Conservation (phyloP, 2,329 filamentous ascomycete genomes). For the Aplosporella prunicola region DNA sequence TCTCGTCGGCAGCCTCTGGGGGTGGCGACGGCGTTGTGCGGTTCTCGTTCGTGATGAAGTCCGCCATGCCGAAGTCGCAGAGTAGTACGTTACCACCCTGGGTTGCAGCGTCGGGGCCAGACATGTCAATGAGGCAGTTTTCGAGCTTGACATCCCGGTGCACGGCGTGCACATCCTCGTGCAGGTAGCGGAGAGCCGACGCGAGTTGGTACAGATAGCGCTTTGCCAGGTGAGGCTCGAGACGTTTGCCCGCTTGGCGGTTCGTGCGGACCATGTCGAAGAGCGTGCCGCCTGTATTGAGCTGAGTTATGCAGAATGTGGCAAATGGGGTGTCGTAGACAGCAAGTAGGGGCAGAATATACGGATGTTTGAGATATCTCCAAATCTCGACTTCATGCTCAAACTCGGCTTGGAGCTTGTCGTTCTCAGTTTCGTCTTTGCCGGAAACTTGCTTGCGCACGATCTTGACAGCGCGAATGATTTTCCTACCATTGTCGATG, state of each 20-base stretch:
- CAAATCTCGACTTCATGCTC: slow-evolving; percentile 61
- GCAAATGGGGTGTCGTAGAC: slow-evolving; percentile 59
- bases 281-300: slow-evolving; percentile 55
- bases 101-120: slow-evolving; percentile 36
- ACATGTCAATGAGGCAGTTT: slow-evolving; percentile 55
- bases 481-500: slow-evolving; percentile 44
- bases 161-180: slow-evolving; percentile 57
- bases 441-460: slow-evolving; percentile 50
- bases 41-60: slow-evolving; percentile 52
- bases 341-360: slow-evolving; percentile 52
- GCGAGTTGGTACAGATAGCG: slow-evolving; percentile 55
- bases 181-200: slow-evolving; percentile 55
- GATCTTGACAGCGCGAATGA: slow-evolving; percentile 57
- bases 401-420: slow-evolving; percentile 56
- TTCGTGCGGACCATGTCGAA: slow-evolving; percentile 52
- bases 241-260: slow-evolving; percentile 27
- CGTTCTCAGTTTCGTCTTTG: slow-evolving; percentile 52
- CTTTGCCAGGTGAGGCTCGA: slow-evolving; percentile 44
- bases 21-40: slow-evolving; percentile 39
- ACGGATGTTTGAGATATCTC: slow-evolving; percentile 53
- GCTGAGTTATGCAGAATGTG: slow-evolving; percentile 59
- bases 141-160: slow-evolving; percentile 62
- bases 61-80: slow-evolving; percentile 61
- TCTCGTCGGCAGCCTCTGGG: slow-evolving; percentile 28
- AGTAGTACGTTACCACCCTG: slow-evolving; percentile 50